phyloP scores from a whole-genome alignment of 2,329 filamentous ascomycete genomes.

The Ascocoryne sarcoides region DNA sequence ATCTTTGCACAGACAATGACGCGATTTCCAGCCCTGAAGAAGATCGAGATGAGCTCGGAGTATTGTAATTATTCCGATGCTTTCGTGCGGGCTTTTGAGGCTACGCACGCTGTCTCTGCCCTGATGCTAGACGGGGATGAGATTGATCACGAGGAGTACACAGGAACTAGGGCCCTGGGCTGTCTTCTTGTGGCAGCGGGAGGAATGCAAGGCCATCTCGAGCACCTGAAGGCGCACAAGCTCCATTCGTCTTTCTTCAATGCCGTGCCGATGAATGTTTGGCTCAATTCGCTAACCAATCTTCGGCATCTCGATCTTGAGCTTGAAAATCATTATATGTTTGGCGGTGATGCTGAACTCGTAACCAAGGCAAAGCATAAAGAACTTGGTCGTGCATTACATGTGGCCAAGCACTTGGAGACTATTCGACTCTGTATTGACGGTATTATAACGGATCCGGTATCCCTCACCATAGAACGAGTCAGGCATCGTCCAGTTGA shows the following conservation, averaged over 20 bases:
- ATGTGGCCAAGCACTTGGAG: neutral
- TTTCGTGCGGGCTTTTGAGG: neutral
- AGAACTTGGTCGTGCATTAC: neutral
- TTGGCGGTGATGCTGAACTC: neutral
- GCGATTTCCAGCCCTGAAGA: constrained; percentile 1
- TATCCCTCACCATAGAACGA: too few species aligned
- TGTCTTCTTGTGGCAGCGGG: neutral
- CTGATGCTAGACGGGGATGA: constrained; percentile 2
- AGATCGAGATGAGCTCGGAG: constrained; percentile 1
- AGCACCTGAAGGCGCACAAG: too few species aligned
- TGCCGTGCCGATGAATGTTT: neutral
- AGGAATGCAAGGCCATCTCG: too few species aligned
- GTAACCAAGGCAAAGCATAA: neutral
- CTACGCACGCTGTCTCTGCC: neutral
- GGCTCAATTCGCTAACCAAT: neutral
- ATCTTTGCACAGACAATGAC: neutral
- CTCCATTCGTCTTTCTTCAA: constrained; percentile 1
- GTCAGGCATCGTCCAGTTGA: too few species aligned
- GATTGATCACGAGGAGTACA: neutral
- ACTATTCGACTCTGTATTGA: too few species aligned
- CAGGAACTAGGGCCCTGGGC: neutral
- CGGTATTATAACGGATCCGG: too few species aligned
- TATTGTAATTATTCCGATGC: neutral
- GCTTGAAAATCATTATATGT: neutral
- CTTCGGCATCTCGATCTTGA: constrained; percentile 1